Evolutionary conservation across 495 filamentous ascomycete genomes (phyloP).

Genomic region (Aspergillus coremiiformis): DNA sequence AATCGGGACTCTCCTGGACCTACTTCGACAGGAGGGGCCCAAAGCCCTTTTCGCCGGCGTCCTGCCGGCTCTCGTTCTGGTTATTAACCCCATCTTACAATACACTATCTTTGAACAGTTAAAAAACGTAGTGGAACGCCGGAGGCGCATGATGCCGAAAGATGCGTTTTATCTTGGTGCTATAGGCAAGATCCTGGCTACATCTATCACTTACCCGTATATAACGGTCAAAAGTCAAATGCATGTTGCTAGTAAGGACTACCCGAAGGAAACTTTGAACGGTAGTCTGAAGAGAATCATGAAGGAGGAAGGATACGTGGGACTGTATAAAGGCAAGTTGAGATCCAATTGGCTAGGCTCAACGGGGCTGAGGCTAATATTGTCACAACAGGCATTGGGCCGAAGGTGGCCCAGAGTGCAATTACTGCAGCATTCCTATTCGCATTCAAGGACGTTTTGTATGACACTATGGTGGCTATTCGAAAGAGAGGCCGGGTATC

Average conservation of each 20-base stretch:
- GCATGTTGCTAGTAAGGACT: constrained; percentile 74
- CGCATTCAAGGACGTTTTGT: constrained; percentile 91
- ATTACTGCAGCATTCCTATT: constrained; percentile 95
- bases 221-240: constrained; percentile 96
- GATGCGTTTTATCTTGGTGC: constrained; percentile 89
- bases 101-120: constrained; percentile 98
- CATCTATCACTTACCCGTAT: constrained; percentile 92
- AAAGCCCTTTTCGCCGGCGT: constrained; percentile 85
- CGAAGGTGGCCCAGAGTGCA: constrained; percentile 94
- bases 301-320: constrained; percentile 77
- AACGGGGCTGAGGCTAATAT: constrained; percentile 11
- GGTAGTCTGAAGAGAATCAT: constrained; percentile 70
- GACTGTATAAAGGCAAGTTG: constrained; percentile 77
- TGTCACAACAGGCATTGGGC: constrained; percentile 64
- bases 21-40: constrained; percentile 75
- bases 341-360: neutral
- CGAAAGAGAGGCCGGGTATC: constrained; percentile 40
- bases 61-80: constrained; percentile 82
- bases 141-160: constrained; percentile 65
- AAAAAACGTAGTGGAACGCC: constrained; percentile 67
- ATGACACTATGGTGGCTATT: constrained; percentile 51
- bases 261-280: constrained; percentile 62
- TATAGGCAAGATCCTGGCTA: constrained; percentile 88
- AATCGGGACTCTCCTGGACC: constrained; percentile 63
- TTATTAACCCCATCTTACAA: constrained; percentile 96